Evolutionary conservation across 164 flowering plant genomes (phyloP).

Genomic region (Litsea cubeba): DNA sequence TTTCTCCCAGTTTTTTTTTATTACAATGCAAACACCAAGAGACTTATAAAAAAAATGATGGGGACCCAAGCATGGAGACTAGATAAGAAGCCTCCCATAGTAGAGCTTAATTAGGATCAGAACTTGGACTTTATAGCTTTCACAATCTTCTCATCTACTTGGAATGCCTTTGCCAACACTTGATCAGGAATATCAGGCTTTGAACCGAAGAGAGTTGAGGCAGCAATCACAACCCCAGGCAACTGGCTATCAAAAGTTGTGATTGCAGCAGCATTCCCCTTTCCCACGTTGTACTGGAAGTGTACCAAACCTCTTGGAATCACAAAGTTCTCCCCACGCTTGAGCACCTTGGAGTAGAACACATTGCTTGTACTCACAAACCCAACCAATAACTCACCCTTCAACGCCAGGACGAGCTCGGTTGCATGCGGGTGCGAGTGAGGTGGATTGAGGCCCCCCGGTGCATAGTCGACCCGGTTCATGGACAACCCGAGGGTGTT

Average conservation of each 20-base stretch:
- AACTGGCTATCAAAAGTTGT: constrained; percentile 64
- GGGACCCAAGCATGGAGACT: background rate
- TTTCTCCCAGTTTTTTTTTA: background rate
- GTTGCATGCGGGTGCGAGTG: constrained; percentile 65
- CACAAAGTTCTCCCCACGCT: constrained; percentile 55
- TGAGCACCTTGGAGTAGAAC: constrained; percentile 46
- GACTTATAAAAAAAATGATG: background rate
- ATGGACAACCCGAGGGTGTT: constrained; percentile 69
- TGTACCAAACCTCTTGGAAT: constrained; percentile 64
- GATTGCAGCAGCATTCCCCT: constrained; percentile 39
- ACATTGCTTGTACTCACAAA: constrained; percentile 46
- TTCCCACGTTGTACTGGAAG: constrained; percentile 56
- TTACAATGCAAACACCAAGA: background rate
- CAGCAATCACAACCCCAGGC: constrained; percentile 38
- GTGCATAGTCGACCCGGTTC: constrained; percentile 54
- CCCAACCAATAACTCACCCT: constrained; percentile 53
- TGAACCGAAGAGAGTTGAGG: constrained; percentile 44
- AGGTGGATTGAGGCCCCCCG: constrained; percentile 57
- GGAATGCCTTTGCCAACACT: constrained; percentile 48
- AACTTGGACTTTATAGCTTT: constrained; percentile 37
- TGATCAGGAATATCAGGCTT: constrained; percentile 49
- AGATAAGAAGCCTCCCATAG: background rate
- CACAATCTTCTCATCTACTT: constrained; percentile 30
- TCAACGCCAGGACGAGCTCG: constrained; percentile 43
- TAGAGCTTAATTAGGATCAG: constrained; percentile 22